Base-by-base conservation (phyloP, 139 green algal genomes). In the Ulvella scutata region DNA sequence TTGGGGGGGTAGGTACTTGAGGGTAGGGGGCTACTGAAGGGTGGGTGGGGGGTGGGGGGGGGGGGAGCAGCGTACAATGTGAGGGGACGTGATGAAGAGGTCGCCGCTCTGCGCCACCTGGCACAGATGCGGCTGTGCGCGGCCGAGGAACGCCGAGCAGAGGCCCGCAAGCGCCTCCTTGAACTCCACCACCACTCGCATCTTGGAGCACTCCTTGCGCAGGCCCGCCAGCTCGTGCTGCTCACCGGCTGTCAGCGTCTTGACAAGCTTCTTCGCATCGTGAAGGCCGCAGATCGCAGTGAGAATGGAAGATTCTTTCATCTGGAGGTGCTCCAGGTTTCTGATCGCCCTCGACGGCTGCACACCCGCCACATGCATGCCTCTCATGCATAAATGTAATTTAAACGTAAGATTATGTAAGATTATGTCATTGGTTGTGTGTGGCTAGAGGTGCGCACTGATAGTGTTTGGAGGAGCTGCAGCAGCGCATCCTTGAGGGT, bases 401-500 rank as follows among this genome's bases (percentile, higher is more conserved):
- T 59, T 1, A 20, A 20, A 26, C 21, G 40, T 17, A 59, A 2
- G 17, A 20, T 17, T 17, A 20, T 59, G 40, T 20, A 59, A 59
- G 40, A 59, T 59, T 20, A 26, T 20, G 40, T 20, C 0, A 59
- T 59, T 17, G 40, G 17, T 59, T 13, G 40, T 13, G 13, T 26
- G 40, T 59, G 17, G 40, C 40, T 26, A 59, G 51, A 26, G 51
- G 51, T 6, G 6, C 51, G 51, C 51, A 43, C 61, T 1, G 38
- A 74, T 23, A 62, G 37, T 10, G 31, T 38, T 13, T 77, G 36
- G 17, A 79, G 33, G 29, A 62, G 38, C 60, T 75, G 76, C 78
- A 79, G 40, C 26, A 86, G 36, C 39, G 81, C 77, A 39, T 37
- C 34, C 35, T 82, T 35, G 23, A 88, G 79, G 29, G n/a, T 38